Conservation (phyloP, 306 rosid genomes). For the Casuarina glauca region DNA sequence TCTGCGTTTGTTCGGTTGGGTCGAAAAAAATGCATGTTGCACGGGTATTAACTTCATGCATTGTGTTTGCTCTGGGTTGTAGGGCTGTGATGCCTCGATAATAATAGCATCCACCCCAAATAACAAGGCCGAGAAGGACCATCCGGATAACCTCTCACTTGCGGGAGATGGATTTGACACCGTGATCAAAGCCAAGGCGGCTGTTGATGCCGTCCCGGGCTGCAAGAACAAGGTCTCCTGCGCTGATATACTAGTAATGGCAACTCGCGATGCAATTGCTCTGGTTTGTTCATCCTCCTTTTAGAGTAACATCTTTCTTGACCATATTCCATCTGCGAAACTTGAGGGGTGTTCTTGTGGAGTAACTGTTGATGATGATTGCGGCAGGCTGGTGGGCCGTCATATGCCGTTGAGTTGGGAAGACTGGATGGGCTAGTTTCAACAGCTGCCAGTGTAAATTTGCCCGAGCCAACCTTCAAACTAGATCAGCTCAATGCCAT, state of each 20-base stretch:
- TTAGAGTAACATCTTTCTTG: neutral
- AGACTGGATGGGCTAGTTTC: constrained; percentile 69
- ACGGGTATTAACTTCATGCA: neutral
- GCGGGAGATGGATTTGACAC: constrained; percentile 94
- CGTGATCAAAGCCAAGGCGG: constrained; percentile 71
- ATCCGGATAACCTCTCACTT: constrained; percentile 68
- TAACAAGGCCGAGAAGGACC: constrained; percentile 78
- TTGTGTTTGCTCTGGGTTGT: neutral
- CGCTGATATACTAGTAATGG: constrained; percentile 77
- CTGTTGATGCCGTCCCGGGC: constrained; percentile 61
- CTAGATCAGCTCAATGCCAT: constrained; percentile 65
- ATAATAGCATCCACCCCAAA: constrained; percentile 41
- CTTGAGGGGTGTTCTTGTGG: neutral
- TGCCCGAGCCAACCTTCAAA: constrained; percentile 58
- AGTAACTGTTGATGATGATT: neutral
- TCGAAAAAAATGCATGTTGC: neutral
- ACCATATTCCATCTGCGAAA: neutral
- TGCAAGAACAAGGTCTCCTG: constrained; percentile 79
- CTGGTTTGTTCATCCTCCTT: constrained; percentile 41
- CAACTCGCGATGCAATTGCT: constrained; percentile 67
- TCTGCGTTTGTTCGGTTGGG: neutral
- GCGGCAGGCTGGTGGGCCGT: constrained; percentile 74
- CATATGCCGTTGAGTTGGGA: constrained; percentile 74
- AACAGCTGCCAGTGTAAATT: constrained; percentile 54
- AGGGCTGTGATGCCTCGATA: constrained; percentile 87